phyloP scores from a whole-genome alignment of 352 stramenopile species.

The Globisporangium barbulae region DNA sequence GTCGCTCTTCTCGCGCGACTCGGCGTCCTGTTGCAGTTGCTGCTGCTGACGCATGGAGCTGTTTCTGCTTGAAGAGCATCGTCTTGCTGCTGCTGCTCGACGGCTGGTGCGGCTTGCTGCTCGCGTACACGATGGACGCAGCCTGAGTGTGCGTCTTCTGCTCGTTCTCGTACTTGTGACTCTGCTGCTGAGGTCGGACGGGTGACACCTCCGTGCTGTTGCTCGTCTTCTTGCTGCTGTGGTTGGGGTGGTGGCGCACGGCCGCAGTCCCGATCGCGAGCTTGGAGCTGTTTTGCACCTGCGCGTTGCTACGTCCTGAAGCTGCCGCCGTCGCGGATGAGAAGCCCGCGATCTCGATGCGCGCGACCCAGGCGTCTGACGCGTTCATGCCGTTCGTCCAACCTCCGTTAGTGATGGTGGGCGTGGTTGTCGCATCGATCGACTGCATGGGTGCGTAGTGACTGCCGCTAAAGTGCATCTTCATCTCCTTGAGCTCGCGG shows the following conservation, averaged over 20 bases:
- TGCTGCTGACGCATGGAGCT: neutral
- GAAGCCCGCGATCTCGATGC: conserved; percentile 62
- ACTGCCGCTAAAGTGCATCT: conserved; percentile 35
- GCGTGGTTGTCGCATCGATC: neutral
- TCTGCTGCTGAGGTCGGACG: neutral
- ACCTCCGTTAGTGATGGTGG: neutral
- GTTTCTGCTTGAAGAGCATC: conserved; percentile 6
- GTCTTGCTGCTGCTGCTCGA: conserved; percentile 1
- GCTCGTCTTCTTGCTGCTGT: conserved; percentile 11
- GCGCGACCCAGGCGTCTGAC: conserved; percentile 38
- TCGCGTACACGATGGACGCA: conserved; percentile 16
- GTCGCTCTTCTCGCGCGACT: conserved; percentile 1
- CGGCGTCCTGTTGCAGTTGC: neutral
- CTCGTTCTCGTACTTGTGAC: neutral
- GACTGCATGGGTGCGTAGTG: conserved; percentile 39
- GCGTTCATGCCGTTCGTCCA: neutral
- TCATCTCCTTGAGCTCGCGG: conserved; percentile 43
- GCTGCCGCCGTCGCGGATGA: conserved; percentile 9
- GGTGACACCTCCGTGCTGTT: neutral
- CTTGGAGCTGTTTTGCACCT: conserved; percentile 10
- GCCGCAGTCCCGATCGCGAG: conserved; percentile 2
- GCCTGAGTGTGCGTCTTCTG: neutral
- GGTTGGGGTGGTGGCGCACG: conserved; percentile 11
- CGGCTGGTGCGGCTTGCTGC: neutral
- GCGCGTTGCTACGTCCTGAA: neutral